phyloP scores from a whole-genome alignment of 1,284 basidiomycete species.

The Apiotrichum sp. region DNA sequence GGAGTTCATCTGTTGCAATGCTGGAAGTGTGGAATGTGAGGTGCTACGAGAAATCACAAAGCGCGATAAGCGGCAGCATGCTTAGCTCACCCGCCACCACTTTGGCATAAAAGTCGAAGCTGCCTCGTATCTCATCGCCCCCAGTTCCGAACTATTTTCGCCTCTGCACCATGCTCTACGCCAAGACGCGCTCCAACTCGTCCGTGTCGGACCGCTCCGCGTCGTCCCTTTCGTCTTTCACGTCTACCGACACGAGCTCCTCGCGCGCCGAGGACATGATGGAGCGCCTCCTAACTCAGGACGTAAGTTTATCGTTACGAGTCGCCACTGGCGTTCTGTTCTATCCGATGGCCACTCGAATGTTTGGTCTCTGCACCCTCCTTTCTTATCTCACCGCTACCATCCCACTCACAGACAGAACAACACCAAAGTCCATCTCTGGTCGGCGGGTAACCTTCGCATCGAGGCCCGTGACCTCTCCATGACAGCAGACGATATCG shows the following conservation, averaged over 20 bases:
- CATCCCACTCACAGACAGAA: slow-evolving; percentile 16
- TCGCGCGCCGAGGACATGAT: slow-evolving; percentile 33
- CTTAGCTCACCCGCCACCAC: too few relatives aligned
- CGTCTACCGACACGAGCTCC: slow-evolving; percentile 7
- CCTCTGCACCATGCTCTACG: not conserved
- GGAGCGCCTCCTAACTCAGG: slow-evolving; percentile 26
- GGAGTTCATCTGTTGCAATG: too few relatives aligned
- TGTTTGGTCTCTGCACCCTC: too few relatives aligned
- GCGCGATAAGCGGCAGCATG: too few relatives aligned
- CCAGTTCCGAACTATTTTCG: not conserved
- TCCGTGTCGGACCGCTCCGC: slow-evolving; percentile 12
- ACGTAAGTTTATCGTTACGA: slow-evolving; percentile 19
- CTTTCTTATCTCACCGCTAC: not conserved
- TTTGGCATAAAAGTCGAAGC: too few relatives aligned
- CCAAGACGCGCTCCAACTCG: slow-evolving; percentile 10
- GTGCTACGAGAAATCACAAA: too few relatives aligned
- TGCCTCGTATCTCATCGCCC: too few relatives aligned
- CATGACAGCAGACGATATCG: slow-evolving; percentile 21
- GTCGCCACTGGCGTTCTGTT: not conserved
- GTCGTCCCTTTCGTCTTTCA: slow-evolving; percentile 10
- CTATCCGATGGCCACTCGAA: not conserved
- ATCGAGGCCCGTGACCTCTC: slow-evolving; percentile 32
- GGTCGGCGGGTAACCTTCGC: slow-evolving; percentile 39
- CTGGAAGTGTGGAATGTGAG: too few relatives aligned
- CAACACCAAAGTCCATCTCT: slow-evolving; percentile 29